Evolutionary conservation across 805 yeast genomes (phyloP).

Genomic region (Barnettozyma botsteinii): DNA sequence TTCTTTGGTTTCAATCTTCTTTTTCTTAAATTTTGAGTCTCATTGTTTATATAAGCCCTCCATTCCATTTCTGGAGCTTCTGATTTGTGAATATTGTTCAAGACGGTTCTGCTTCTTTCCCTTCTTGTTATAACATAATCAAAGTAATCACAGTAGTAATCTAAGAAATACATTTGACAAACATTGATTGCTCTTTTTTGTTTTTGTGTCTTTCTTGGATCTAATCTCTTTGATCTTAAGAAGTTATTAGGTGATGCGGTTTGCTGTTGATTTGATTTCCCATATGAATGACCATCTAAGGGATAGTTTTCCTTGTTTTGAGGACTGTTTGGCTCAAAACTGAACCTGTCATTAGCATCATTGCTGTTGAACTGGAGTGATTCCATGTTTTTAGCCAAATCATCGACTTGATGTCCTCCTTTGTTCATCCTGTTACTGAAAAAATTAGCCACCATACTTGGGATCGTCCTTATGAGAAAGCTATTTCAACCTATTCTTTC

Average conservation of each 20-base stretch:
- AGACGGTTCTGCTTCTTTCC: constrained; percentile 70
- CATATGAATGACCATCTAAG: constrained; percentile 19
- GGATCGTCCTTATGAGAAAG: not conserved
- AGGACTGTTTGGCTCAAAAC: constrained; percentile 31
- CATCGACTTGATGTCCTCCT: constrained; percentile 18
- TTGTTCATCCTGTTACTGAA: constrained; percentile 19
- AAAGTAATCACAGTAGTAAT: constrained; percentile 92
- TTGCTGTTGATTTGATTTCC: constrained; percentile 19
- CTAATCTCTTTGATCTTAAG: constrained; percentile 12
- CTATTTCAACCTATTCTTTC: too few relatives aligned
- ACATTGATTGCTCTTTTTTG: constrained; percentile 85
- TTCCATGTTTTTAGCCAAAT: constrained; percentile 24
- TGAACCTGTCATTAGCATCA: constrained; percentile 19
- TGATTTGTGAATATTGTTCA: constrained; percentile 42
- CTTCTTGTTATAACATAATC: constrained; percentile 86
- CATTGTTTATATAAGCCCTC: constrained; percentile 78
- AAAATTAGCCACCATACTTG: constrained; percentile 25
- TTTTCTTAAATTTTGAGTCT: constrained; percentile 77
- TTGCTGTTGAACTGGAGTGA: constrained; percentile 21
- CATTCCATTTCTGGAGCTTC: constrained; percentile 44
- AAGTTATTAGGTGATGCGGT: constrained; percentile 6
- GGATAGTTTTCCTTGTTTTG: constrained; percentile 39
- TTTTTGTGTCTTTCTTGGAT: constrained; percentile 32
- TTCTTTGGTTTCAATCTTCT: constrained; percentile 89
- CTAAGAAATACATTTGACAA: constrained; percentile 88